Conservation (phyloP, 169 alveolate genomes). For the Amoebophrya sp. region DNA sequence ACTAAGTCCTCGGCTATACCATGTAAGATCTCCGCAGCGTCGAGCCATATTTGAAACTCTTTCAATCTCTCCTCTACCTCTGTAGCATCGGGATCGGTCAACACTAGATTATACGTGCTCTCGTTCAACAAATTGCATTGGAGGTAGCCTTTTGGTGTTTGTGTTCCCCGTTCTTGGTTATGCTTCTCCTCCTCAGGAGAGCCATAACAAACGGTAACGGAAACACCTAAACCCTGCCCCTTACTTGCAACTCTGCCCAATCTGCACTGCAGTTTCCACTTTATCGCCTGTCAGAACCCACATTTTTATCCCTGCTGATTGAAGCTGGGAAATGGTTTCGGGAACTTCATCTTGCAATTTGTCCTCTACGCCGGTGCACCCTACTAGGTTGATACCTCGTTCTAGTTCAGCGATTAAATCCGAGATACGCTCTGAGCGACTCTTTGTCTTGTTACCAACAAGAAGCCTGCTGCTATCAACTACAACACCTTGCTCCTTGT, state of each 20-base stretch:
- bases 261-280: conserved; percentile 86
- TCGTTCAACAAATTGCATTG: background rate
- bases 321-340: conserved; percentile 76
- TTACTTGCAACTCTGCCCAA: no score
- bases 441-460: no score
- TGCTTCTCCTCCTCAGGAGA: no score
- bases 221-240: no score
- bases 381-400: conserved; percentile 66
- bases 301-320: conserved; percentile 83
- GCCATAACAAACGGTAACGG: no score
- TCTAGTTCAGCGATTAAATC: conserved; percentile 64
- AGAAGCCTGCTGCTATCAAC: no score
- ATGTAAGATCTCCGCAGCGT: background rate
- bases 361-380: conserved; percentile 90
- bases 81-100: background rate
- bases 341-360: conserved; percentile 86
- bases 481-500: no score
- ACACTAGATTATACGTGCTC: background rate
- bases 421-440: no score
- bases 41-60: background rate
- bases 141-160: no score
- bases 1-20: no score
- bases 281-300: conserved; percentile 96
- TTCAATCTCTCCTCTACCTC: background rate
- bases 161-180: no score